Percentiles rank a stretch among this genome's conserved stretches.
These are phyloP conservation scores for Entomortierella parvispora DNA, from an alignment of 192 early-diverging fungal species.

Conservation along the genomic window DNA sequence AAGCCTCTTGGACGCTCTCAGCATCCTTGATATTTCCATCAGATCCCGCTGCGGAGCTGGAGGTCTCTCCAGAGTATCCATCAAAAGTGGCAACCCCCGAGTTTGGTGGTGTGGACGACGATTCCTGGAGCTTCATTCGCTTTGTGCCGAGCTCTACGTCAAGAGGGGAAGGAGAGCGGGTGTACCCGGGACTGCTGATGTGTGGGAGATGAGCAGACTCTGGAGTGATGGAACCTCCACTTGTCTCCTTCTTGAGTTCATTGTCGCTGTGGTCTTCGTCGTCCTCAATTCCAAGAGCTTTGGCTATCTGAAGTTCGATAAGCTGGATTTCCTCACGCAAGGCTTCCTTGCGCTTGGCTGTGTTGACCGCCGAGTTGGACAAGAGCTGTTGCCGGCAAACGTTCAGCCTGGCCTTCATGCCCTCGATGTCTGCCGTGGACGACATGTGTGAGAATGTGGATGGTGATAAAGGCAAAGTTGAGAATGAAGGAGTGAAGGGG, in stretches of 20 bases:
- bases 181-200: constrained; percentile 9
- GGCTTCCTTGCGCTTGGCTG: constrained; percentile 24
- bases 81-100: neutral
- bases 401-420: constrained; percentile 20
- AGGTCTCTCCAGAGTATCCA: constrained; percentile 4
- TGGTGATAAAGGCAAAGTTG: neutral
- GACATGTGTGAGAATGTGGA: neutral
- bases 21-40: neutral
- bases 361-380: constrained; percentile 32
- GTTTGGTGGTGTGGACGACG: constrained; percentile 13
- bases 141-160: neutral
- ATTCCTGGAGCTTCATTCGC: neutral
- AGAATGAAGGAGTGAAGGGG: neutral
- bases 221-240: neutral
- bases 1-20: constrained; percentile 17
- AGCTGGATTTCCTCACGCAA: constrained; percentile 15
- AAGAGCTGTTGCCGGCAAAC: constrained; percentile 34
- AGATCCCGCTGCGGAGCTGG: neutral
- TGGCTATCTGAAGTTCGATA: constrained; percentile 21
- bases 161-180: constrained; percentile 10
- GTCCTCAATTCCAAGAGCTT: constrained; percentile 25
- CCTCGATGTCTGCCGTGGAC: constrained; percentile 7
- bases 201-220: constrained; percentile 11
- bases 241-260: neutral
- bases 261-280: constrained; percentile 13